These are phyloP conservation scores for Hylodesmum podocarpum DNA, from an alignment of 306 rosid genomes.

Conservation along the genomic window DNA sequence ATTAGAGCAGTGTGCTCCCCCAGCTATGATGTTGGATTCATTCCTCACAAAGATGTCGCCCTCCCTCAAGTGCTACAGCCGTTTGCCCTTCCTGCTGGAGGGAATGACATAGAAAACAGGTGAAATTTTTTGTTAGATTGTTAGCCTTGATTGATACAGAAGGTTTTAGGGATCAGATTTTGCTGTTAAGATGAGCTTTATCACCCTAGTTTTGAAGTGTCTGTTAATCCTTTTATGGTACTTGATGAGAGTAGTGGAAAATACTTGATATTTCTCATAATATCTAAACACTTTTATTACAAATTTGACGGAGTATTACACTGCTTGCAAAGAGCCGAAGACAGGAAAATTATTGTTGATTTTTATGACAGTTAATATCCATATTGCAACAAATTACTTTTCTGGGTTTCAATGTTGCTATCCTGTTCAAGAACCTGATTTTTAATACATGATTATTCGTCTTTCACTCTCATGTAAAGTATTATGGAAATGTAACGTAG, in stretches of 20 bases:
- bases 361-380: constrained; percentile 4
- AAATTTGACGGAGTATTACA: background rate
- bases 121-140: constrained; percentile 22
- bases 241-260: background rate
- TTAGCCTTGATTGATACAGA: background rate
- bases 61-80: constrained; percentile 98
- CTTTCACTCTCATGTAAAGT: constrained; percentile 11
- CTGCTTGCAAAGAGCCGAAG: background rate
- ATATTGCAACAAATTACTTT: background rate
- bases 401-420: background rate
- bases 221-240: constrained; percentile 17
- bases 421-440: background rate
- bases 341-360: background rate
- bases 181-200: constrained; percentile 9
- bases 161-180: constrained; percentile 8
- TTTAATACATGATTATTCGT: background rate
- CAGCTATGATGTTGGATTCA: constrained; percentile 93
- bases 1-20: constrained; percentile 98
- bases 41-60: constrained; percentile 96
- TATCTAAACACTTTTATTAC: background rate
- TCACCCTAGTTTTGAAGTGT: background rate
- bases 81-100: constrained; percentile 97
- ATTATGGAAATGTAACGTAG: background rate
- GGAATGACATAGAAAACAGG: constrained; percentile 90
- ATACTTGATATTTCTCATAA: background rate